Evolutionary conservation across 2,329 filamentous ascomycete genomes (phyloP), one percentile per base, ranked within the genome.

Genomic region (Monosporascus sp.): DNA sequence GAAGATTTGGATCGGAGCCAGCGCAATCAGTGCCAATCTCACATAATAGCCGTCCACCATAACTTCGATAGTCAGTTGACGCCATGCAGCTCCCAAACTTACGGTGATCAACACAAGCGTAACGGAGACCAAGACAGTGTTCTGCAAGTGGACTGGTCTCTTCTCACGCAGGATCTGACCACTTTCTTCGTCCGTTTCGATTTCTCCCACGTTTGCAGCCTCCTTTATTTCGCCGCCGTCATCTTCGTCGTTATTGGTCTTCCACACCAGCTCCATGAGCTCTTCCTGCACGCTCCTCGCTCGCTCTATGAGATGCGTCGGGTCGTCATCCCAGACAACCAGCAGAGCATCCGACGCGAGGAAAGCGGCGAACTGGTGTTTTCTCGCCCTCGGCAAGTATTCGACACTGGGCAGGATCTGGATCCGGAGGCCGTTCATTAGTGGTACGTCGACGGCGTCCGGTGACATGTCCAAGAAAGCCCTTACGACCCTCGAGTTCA

Each of bases 301-400:
- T 52, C 88, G 78, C 52, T 81, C 72, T 5, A 91, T 76, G 8
- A 93, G 73, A 63, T 90, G 83, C 52, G 86, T 75, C 1, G 88
- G 82, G 52, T 92, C 87, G 59, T 93, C 89, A 59, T 93, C 89
- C 89, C 89, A 94, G 1, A 93, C 88, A 1, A 93, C 75, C 1
- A 94, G 73, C 5, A 92, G 74, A 5, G 82, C 82, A 56, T 89
- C 84, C 0, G 81, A 82, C 2, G 87, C 84, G 43, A 93, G 78
- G 65, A 93, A 92, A 7, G 89, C 89, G 14, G 88, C 89, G 59
- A 88, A 91, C 65, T 93, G 89, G 66, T 90, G 83, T 67, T 90
- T 92, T 54, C 88, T 79, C 5, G 87, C 88, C 41, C 82, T 77
- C 0, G 83, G 78, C 4, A 91, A 76, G 63, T 90, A 87, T 17